Evolutionary conservation across 225 moss, liverwort and hornwort species (phyloP), one percentile per base, ranked within the genome.

Genomic region (Climacium dendroides): DNA sequence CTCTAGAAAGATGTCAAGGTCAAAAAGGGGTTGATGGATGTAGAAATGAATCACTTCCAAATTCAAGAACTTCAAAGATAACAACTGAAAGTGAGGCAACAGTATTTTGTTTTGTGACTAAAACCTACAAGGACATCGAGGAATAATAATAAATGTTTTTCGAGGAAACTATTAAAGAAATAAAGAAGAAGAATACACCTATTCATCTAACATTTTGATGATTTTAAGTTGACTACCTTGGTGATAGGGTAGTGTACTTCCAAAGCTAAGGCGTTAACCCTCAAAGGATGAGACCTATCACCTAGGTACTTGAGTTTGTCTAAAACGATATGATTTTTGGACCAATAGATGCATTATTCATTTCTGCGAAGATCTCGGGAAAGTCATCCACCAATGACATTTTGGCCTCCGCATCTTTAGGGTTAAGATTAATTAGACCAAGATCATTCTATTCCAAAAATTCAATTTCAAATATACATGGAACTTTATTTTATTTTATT

Each of bases 341-440:
- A 71, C 15, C 2, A 26, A 29, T 10, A 72, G 2, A 45, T 47
- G 29, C 11, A 72, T 29, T 45, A 3, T 72, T 45, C 10, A 29
- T 29, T 10, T 17, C 11, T 47, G 11, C 19, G 11, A 5, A 28
- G 17, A 29, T 6, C 6, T 45, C n/a, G n/a, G 0, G 15, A 2
- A 16, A 45, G 10, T 10, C 29, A 73, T 7, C 11, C 1, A 30
- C 11, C 0, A 0, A 1, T 10, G 4, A 30, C 30, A 7, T 11
- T 15, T 11, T 0, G 11, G 0, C 30, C 19, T 73, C 1, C 0
- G 0, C 2, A 1, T 0, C 7, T 2, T 47, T 0, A 30, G 0
- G 13, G 0, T 45, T 18, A 6, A 28, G 6, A 29, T 17, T 11
- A 17, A 28, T 71, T 71, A 13, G 1, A 71, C 3, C 16, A 30